These are phyloP conservation scores for Solanum commersonii DNA, from an alignment of 257 asterid genomes.

Conservation along the genomic window DNA sequence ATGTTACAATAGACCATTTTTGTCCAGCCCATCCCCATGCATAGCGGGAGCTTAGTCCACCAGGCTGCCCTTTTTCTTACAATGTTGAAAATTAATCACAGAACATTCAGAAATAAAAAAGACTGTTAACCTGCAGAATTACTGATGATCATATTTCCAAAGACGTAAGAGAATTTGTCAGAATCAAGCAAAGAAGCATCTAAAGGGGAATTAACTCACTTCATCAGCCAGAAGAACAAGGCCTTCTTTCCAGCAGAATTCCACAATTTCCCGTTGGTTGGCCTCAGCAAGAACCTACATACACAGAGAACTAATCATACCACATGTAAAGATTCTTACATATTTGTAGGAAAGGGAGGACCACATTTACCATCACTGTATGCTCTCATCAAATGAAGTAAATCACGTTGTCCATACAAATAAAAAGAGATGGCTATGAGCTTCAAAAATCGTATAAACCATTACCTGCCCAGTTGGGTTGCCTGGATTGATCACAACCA, in stretches of 20 bases:
- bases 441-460: not conserved
- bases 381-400: not conserved
- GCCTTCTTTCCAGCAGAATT: slow-evolving; percentile 91
- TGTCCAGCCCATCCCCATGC: not conserved
- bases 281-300: slow-evolving; percentile 44
- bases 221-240: slow-evolving; percentile 97
- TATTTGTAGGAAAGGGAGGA: not conserved
- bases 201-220: slow-evolving; percentile 30
- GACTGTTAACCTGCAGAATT: not conserved
- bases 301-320: not conserved
- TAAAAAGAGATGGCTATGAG: not conserved
- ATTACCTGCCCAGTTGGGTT: slow-evolving; percentile 96
- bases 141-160: not conserved
- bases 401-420: not conserved
- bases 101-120: not conserved
- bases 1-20: not conserved
- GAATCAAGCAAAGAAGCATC: not conserved
- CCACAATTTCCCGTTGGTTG: slow-evolving; percentile 77
- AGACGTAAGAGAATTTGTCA: not conserved
- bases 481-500: slow-evolving; percentile 97
- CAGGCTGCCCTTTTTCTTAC: not conserved
- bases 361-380: not conserved
- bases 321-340: not conserved
- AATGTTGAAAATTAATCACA: not conserved
- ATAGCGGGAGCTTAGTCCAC: not conserved